phyloP scores from a whole-genome alignment of 2,329 filamentous ascomycete species.

The Fusarium papillatum region DNA sequence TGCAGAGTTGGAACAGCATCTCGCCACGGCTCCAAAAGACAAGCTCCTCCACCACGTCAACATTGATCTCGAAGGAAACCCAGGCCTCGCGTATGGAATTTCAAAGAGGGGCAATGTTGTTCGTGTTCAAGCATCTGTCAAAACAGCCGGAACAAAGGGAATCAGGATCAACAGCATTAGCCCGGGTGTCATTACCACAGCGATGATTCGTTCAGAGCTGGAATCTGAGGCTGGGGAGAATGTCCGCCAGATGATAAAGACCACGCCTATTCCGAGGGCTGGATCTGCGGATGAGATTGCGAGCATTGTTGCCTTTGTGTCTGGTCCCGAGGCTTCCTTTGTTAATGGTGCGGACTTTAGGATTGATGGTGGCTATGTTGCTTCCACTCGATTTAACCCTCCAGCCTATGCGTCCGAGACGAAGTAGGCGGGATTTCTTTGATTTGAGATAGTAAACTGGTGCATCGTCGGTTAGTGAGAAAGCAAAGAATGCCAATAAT shows the following conservation, averaged over 20 bases:
- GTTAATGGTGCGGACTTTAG: not conserved
- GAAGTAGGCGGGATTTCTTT: not conserved
- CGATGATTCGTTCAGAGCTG: not conserved
- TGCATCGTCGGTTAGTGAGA: not conserved
- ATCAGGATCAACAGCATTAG: slow-evolving; percentile 6
- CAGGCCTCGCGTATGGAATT: not conserved
- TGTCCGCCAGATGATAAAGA: not conserved
- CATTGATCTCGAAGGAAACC: not conserved
- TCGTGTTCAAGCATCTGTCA: not conserved
- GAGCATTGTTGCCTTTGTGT: slow-evolving; percentile 5
- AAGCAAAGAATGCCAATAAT: not conserved
- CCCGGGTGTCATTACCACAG: not conserved
- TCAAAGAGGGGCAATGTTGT: slow-evolving; percentile 7
- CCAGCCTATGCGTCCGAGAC: no score
- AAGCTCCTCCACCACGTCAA: not conserved
- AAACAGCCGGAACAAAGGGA: not conserved
- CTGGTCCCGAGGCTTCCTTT: not conserved
- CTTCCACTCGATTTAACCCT: not conserved
- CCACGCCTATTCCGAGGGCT: not conserved
- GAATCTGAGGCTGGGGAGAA: not conserved
- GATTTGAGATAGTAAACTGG: not conserved
- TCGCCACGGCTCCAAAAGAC: not conserved
- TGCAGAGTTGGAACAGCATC: slow-evolving; percentile 4
- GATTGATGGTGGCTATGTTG: slow-evolving; percentile 7
- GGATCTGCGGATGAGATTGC: slow-evolving; percentile 11